A percentile compares a stretch with the other conserved stretches of the same genome.
phyloP scores from a whole-genome alignment of 2,329 filamentous ascomycete genomes.

The Alternaria consortialis region DNA sequence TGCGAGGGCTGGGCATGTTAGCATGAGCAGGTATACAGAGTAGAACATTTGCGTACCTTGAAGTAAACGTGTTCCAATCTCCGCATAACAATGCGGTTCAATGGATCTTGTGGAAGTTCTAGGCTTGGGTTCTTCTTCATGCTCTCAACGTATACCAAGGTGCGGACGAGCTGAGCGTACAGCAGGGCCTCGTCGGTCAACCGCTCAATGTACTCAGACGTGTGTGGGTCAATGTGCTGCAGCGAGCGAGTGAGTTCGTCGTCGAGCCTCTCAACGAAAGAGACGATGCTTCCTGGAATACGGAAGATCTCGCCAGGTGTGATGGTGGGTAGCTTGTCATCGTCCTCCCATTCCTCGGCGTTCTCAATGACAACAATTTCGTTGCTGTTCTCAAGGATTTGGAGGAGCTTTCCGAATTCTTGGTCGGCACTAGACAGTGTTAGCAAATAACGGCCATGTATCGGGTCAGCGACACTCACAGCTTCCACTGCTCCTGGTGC shows the following conservation, averaged over 20 bases:
- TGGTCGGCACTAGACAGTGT: slow-evolving; percentile 69
- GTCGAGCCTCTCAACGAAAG: slow-evolving; percentile 92
- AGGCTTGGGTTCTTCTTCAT: slow-evolving; percentile 75
- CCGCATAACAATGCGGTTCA: slow-evolving; percentile 94
- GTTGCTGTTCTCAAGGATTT: slow-evolving; percentile 78
- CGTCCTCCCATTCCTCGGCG: slow-evolving; percentile 98
- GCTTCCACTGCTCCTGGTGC: slow-evolving; percentile 96
- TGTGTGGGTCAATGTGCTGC: slow-evolving; percentile 97
- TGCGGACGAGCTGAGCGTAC: slow-evolving; percentile 91
- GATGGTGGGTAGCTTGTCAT: slow-evolving; percentile 87
- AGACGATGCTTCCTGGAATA: slow-evolving; percentile 92
- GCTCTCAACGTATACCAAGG: slow-evolving; percentile 86
- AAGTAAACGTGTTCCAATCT: slow-evolving; percentile 98
- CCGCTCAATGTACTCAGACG: slow-evolving; percentile 96
- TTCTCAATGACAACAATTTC: slow-evolving; percentile 88
- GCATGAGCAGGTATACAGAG: slow-evolving; percentile 11
- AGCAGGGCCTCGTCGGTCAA: slow-evolving; percentile 88
- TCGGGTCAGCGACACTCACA: slow-evolving; percentile 53
- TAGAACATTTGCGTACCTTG: slow-evolving; percentile 69
- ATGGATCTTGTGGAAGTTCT: slow-evolving; percentile 80
- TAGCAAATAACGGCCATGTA: slow-evolving; percentile 3
- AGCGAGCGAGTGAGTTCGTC: slow-evolving; percentile 98
- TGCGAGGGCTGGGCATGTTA: slow-evolving; percentile 73
- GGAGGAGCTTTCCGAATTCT: slow-evolving; percentile 80
- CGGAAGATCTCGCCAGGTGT: slow-evolving; percentile 82